These are phyloP conservation scores for Phytophthora pseudosyringae DNA, from an alignment of 352 stramenopile genomes.

Conservation along the genomic window DNA sequence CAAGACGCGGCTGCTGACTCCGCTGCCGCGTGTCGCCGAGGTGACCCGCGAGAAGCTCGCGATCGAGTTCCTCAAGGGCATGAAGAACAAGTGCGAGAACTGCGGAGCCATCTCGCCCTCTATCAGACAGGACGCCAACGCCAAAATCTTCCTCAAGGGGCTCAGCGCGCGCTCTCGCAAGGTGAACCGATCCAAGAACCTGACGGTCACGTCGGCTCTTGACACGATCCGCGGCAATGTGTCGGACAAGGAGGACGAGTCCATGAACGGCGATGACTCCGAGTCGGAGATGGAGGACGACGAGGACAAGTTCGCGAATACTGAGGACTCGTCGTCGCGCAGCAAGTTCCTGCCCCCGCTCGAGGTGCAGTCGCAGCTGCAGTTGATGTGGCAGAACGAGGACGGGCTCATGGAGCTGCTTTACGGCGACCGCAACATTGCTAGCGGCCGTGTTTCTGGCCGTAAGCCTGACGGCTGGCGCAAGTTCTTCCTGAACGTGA, in stretches of 20 bases:
- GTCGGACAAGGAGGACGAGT: slow-evolving; percentile 55
- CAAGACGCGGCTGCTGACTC: slow-evolving; percentile 42
- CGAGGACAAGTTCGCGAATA: slow-evolving; percentile 55
- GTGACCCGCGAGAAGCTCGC: slow-evolving; percentile 83
- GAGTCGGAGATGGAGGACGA: slow-evolving; percentile 87
- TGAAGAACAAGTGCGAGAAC: slow-evolving; percentile 96
- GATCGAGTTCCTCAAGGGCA: slow-evolving; percentile 92
- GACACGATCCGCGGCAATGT: slow-evolving; percentile 83
- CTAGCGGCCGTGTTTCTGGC: slow-evolving; percentile 55
- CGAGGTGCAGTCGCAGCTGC: slow-evolving; percentile 96
- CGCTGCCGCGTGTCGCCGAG: slow-evolving; percentile 70
- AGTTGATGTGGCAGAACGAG: slow-evolving; percentile 95
- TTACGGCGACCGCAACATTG: slow-evolving; percentile 88
- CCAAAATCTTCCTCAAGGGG: slow-evolving; percentile 98
- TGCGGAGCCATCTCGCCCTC: slow-evolving; percentile 95
- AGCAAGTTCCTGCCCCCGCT: slow-evolving; percentile 96
- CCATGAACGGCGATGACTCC: slow-evolving; percentile 52
- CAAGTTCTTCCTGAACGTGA: slow-evolving; percentile 97
- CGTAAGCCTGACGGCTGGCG: slow-evolving; percentile 83
- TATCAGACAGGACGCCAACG: slow-evolving; percentile 96
- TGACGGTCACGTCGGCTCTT: slow-evolving; percentile 80
- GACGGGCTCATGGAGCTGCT: slow-evolving; percentile 93
- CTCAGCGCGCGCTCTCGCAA: slow-evolving; percentile 83
- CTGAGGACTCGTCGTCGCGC: slow-evolving; percentile 68
- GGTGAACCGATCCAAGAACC: slow-evolving; percentile 84